These are phyloP conservation scores for Lactifluus rugatus DNA, from an alignment of 768 basidiomycete genomes.

Conservation along the genomic window DNA sequence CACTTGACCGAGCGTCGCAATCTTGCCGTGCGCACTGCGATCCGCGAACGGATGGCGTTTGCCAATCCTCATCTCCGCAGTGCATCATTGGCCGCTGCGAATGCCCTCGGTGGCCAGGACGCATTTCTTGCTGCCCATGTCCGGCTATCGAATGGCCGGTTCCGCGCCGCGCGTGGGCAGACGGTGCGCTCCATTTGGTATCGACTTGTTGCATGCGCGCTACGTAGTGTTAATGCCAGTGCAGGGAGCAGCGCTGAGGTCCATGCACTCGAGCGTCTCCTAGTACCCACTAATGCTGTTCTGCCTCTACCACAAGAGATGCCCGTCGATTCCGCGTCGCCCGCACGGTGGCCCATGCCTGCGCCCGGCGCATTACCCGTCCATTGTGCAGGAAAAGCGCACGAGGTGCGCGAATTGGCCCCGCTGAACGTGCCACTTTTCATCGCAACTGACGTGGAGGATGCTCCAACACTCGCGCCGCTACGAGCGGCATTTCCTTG, in stretches of 20 bases:
- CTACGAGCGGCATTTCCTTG: conserved; percentile 56
- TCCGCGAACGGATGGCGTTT: conserved; percentile 52
- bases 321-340: conserved; percentile 21
- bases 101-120: conserved; percentile 30
- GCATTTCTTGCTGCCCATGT: conserved; percentile 56
- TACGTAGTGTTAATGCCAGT: conserved; percentile 26
- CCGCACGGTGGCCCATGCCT: conserved; percentile 3
- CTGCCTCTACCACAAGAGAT: conserved; percentile 20
- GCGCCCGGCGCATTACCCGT: conserved; percentile 5
- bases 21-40: conserved; percentile 33
- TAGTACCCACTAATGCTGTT: conserved; percentile 14
- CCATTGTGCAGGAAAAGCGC: conserved; percentile 33
- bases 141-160: conserved; percentile 59
- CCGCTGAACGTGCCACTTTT: conserved; percentile 51
- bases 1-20: conserved; percentile 36
- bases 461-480: conserved; percentile 32
- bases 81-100: conserved; percentile 32
- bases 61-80: conserved; percentile 37
- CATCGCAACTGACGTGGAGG: conserved; percentile 51
- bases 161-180: conserved; percentile 32
- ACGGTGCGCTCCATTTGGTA: conserved; percentile 48
- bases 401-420: conserved; percentile 27
- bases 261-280: conserved; percentile 3
- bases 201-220: conserved; percentile 40
- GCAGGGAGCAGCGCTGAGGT: not conserved